phyloP scores from a whole-genome alignment of 179 eudicot species.

The Heliamphora pulchella region DNA sequence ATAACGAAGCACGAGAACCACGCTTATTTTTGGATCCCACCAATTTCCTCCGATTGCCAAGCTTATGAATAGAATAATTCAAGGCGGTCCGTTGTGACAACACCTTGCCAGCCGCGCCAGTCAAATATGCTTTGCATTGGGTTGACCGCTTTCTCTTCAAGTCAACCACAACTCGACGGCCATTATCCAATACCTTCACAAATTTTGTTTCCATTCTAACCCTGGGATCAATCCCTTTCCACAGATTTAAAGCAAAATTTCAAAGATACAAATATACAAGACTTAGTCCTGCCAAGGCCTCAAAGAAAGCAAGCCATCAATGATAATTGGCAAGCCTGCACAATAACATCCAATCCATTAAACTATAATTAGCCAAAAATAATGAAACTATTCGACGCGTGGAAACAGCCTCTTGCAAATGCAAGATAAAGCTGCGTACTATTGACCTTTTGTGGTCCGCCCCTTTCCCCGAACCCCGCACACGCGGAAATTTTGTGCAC shows the following conservation, averaged over 20 bases:
- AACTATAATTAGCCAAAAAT: background rate
- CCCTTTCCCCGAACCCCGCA: no score
- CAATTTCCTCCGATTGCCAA: slow-evolving; percentile 61
- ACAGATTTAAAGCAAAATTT: slow-evolving; percentile 35
- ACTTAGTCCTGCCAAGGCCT: slow-evolving; percentile 15
- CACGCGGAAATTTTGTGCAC: no score
- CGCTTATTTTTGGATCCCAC: slow-evolving; percentile 37
- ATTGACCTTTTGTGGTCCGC: no score
- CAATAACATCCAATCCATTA: slow-evolving; percentile 10
- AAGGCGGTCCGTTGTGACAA: slow-evolving; percentile 34
- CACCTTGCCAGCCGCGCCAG: slow-evolving; percentile 27
- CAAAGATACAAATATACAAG: slow-evolving; percentile 8
- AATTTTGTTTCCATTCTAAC: slow-evolving; percentile 50
- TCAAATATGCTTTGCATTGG: slow-evolving; percentile 26
- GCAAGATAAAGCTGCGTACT: no score
- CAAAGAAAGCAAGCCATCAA: slow-evolving; percentile 19
- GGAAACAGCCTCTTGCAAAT: no score
- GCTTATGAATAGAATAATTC: slow-evolving; percentile 28
- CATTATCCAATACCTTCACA: slow-evolving; percentile 69
- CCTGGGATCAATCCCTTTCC: slow-evolving; percentile 39
- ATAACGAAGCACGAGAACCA: slow-evolving; percentile 19
- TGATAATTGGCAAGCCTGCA: slow-evolving; percentile 5
- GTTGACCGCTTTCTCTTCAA: slow-evolving; percentile 58
- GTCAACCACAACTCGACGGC: slow-evolving; percentile 38
- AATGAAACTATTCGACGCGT: background rate